These are phyloP conservation scores for Boletus tylopilopsis DNA, from an alignment of 768 basidiomycete species.

Conservation along the genomic window DNA sequence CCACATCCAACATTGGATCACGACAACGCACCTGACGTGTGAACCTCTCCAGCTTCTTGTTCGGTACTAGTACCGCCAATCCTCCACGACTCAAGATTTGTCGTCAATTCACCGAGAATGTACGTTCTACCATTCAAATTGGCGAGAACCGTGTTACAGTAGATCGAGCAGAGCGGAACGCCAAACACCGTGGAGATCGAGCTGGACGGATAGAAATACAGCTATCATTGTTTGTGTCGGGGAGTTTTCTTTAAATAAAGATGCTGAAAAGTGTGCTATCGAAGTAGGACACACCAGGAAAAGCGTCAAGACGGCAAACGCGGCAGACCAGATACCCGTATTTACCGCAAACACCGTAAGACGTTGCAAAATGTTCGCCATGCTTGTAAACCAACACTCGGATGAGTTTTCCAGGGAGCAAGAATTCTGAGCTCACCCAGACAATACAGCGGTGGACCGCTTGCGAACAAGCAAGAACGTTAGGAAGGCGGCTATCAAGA, in stretches of 20 bases:
- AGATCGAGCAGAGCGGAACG: constrained; percentile 2
- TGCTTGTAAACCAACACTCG: constrained; percentile 3
- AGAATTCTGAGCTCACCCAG: background rate
- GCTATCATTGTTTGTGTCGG: background rate
- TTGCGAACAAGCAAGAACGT: constrained; percentile 3
- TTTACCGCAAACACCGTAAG: constrained; percentile 13
- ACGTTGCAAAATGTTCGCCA: constrained; percentile 2
- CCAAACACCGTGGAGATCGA: background rate
- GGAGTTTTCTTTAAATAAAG: too few relatives aligned
- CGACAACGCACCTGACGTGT: too few relatives aligned
- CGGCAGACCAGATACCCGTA: constrained; percentile 46
- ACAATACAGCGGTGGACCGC: background rate
- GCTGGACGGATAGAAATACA: background rate
- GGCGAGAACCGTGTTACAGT: constrained; percentile 5
- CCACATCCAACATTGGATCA: too few relatives aligned
- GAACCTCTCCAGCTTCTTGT: background rate
- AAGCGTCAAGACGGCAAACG: constrained; percentile 39
- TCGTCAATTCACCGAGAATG: background rate
- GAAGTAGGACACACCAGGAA: constrained; percentile 41
- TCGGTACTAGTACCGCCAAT: background rate
- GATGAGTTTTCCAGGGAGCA: background rate
- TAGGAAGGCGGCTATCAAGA: constrained; percentile 2
- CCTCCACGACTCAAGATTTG: background rate
- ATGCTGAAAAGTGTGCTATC: background rate
- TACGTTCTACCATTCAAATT: constrained; percentile 5